phyloP scores from a whole-genome alignment of 176 grass and related monocot genomes.

The Oryza brachyantha region DNA sequence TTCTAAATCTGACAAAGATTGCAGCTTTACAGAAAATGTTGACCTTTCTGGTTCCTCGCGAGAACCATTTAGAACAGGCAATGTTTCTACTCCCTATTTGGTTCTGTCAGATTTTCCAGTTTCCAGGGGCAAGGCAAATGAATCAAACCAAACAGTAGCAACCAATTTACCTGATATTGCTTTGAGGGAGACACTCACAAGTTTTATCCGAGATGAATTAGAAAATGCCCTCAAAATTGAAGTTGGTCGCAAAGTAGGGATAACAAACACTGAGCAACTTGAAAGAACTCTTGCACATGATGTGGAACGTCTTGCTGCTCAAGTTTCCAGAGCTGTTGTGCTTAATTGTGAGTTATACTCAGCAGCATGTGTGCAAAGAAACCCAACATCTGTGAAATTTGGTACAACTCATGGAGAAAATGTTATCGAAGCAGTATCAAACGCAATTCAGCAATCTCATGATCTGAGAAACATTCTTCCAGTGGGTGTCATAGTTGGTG shows the following conservation, averaged over 20 bases:
- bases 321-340: slow-evolving; percentile 57
- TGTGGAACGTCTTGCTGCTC: slow-evolving; percentile 52
- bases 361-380: slow-evolving; percentile 34
- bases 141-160: slow-evolving; percentile 26
- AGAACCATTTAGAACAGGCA: slow-evolving; percentile 22
- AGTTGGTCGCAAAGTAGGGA: slow-evolving; percentile 70
- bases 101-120: slow-evolving; percentile 32
- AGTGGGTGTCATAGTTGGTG: slow-evolving; percentile 76
- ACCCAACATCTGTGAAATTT: slow-evolving; percentile 52
- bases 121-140: slow-evolving; percentile 23
- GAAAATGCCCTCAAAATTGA: slow-evolving; percentile 66
- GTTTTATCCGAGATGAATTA: slow-evolving; percentile 61
- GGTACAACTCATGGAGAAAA: slow-evolving; percentile 46
- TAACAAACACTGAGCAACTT: slow-evolving; percentile 45
- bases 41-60: slow-evolving; percentile 22
- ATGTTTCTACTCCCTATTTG: slow-evolving; percentile 52
- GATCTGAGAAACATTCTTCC: slow-evolving; percentile 80
- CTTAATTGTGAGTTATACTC: slow-evolving; percentile 56
- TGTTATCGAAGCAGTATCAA: slow-evolving; percentile 64
- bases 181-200: slow-evolving; percentile 44
- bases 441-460: slow-evolving; percentile 55
- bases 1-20: slow-evolving; percentile 25
- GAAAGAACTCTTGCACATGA: slow-evolving; percentile 55
- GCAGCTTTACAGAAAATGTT: slow-evolving; percentile 9
- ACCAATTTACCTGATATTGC: slow-evolving; percentile 35